Evolutionary conservation across 1,284 basidiomycete genomes (phyloP).

Genomic region (Apiotrichum akiyoshidainum): DNA sequence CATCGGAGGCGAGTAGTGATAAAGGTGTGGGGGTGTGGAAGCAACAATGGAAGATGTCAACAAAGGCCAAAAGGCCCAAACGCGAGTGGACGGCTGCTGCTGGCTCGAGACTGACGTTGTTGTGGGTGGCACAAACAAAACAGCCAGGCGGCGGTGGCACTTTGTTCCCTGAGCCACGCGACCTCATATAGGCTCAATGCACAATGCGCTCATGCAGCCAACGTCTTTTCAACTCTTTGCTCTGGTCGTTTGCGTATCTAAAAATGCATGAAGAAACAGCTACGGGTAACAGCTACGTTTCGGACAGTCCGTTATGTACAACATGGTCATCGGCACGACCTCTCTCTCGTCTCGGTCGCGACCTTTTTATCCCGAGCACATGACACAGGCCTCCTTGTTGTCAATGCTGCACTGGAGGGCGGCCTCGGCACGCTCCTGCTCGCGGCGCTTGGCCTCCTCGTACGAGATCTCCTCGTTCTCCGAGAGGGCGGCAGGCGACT

Average conservation of each 20-base stretch:
- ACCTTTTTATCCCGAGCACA: slow-evolving; percentile 48
- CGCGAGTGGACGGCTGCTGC: neutral
- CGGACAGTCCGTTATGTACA: slow-evolving; percentile 11
- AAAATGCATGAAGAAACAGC: slow-evolving; percentile 5
- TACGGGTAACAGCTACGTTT: slow-evolving; percentile 2
- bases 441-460: slow-evolving; percentile 51
- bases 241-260: neutral
- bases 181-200: no score
- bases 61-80: neutral
- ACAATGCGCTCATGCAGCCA: no score
- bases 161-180: no score
- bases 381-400: slow-evolving; percentile 53
- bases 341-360: neutral
- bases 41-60: neutral
- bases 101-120: neutral
- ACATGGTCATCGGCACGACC: slow-evolving; percentile 8
- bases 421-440: slow-evolving; percentile 51
- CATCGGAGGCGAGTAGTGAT: slow-evolving; percentile 5
- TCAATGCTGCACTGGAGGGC: slow-evolving; percentile 52
- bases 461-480: slow-evolving; percentile 52
- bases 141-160: neutral
- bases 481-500: slow-evolving; percentile 35
- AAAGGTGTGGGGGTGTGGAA: slow-evolving; percentile 2
- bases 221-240: neutral
- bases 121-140: neutral